Conservation (phyloP, 306 rosid species). For the Cucumis hystrix region DNA sequence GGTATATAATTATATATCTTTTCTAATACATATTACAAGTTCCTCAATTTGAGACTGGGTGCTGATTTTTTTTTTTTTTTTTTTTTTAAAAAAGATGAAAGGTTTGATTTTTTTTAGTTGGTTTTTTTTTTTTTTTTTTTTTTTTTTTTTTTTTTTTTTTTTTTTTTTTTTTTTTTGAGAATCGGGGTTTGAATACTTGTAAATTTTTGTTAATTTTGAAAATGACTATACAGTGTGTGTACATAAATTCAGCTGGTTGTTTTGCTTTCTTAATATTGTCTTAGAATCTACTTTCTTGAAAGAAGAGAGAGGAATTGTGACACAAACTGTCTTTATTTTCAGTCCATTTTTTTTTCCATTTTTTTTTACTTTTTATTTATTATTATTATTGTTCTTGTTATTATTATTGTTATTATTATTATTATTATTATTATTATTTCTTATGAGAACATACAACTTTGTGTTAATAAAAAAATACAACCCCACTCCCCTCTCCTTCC, state of each 20-base stretch:
- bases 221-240: conserved; percentile 15
- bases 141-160: background rate
- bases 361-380: background rate
- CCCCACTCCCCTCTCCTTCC: background rate
- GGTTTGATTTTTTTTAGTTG: background rate
- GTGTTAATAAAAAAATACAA: too few relatives aligned
- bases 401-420: background rate
- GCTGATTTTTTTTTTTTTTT: background rate
- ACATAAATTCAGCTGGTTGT: background rate
- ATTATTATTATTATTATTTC: background rate
- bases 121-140: background rate
- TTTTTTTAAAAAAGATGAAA: background rate
- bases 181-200: background rate
- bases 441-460: background rate
- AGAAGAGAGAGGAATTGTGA: background rate
- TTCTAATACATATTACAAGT: background rate
- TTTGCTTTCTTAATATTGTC: conserved; percentile 5
- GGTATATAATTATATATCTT: conserved; percentile 28
- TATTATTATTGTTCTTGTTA: too few relatives aligned
- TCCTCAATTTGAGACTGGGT: background rate
- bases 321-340: background rate
- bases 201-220: conserved; percentile 10
- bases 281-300: conserved; percentile 10
- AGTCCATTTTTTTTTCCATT: background rate
- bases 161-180: background rate